Evolutionary conservation across 805 yeast species (phyloP), one percentile per base, ranked within the genome.

Genomic region (Peterozyma xylosa): DNA sequence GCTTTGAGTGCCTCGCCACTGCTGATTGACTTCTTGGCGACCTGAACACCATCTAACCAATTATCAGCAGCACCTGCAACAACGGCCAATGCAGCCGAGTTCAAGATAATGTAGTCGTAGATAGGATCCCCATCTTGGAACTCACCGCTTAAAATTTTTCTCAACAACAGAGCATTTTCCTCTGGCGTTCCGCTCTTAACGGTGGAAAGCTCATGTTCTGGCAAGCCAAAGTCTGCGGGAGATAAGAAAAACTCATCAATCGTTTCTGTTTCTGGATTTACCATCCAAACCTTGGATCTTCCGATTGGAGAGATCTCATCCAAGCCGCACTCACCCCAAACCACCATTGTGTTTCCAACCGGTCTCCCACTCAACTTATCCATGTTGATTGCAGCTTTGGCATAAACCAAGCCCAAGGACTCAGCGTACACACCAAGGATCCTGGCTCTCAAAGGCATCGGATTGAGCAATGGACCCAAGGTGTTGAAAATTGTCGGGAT

Each of bases 231-330:
- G 64, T 89, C 95, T 17, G 64, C 58, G 2, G 99, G 98, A 9
- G 71, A 66, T 2, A 86, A 50, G 36, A 63, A 68, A 39, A 71
- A 70, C 15, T 63, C 62, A 9, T 69, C 61, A 27, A 77, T 67
- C 17, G 60, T 55, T 0, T 72, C 76, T 2, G 68, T 57, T 11
- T 58, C 54, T 33, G 71, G 66, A 42, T 68, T 69, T 1, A 83
- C 75, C 42, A 73, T 68, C 99, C 99, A 93, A 48, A 82, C 78
- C 45, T 77, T 76, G 2, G 96, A 83, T 43, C 68, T 63, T 0
- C 97, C 98, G 30, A 82, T 77, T 2, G 97, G 96, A 2, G 96
- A 83, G 33, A 93, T 85, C 65, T 93, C 99, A 58, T 93, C 99
- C 30, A 93, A 68, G 0, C 96, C 96, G 40, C 86, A 78, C 42